Conservation (phyloP, 805 yeast species). For the Cyberlindnera mycetangii region DNA sequence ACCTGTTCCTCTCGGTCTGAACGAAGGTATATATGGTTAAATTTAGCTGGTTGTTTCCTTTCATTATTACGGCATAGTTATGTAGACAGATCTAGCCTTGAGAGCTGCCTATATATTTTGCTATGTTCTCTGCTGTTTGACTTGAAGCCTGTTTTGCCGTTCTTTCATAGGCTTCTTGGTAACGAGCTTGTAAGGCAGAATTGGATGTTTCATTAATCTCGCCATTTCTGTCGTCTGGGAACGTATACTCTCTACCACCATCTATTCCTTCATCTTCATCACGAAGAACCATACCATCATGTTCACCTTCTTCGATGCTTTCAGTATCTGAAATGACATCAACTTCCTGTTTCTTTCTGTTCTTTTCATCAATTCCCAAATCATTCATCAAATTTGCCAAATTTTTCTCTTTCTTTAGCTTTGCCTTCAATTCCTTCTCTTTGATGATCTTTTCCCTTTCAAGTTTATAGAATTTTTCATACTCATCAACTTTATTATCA, state of each 20-base stretch:
- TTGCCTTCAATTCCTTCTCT: constrained; percentile 74
- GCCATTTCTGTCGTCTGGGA: constrained; percentile 62
- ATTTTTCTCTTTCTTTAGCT: constrained; percentile 65
- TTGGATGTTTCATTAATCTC: constrained; percentile 46
- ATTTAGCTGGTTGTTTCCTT: too few species aligned
- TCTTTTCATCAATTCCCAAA: constrained; percentile 56
- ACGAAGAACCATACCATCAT: constrained; percentile 39
- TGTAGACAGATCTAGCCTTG: constrained; percentile 5
- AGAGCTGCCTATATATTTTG: constrained; percentile 50
- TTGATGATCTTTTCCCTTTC: constrained; percentile 82
- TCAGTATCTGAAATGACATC: constrained; percentile 55
- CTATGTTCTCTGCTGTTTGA: constrained; percentile 69
- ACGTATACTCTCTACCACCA: constrained; percentile 62
- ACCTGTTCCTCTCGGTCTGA: constrained; percentile 63
- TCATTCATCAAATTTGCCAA: constrained; percentile 80
- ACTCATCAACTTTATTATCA: constrained; percentile 84
- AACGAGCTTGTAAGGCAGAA: constrained; percentile 58
- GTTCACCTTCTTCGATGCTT: constrained; percentile 41
- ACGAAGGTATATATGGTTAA: constrained; percentile 71
- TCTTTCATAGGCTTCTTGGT: constrained; percentile 67
- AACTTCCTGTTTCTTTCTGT: constrained; percentile 37
- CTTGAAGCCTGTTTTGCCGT: constrained; percentile 61
- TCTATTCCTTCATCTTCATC: constrained; percentile 45
- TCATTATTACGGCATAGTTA: too few species aligned
- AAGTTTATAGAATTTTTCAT: constrained; percentile 72